These are phyloP conservation scores for Oryza meridionalis DNA, from an alignment of 176 grass and related monocot genomes.

Conservation along the genomic window DNA sequence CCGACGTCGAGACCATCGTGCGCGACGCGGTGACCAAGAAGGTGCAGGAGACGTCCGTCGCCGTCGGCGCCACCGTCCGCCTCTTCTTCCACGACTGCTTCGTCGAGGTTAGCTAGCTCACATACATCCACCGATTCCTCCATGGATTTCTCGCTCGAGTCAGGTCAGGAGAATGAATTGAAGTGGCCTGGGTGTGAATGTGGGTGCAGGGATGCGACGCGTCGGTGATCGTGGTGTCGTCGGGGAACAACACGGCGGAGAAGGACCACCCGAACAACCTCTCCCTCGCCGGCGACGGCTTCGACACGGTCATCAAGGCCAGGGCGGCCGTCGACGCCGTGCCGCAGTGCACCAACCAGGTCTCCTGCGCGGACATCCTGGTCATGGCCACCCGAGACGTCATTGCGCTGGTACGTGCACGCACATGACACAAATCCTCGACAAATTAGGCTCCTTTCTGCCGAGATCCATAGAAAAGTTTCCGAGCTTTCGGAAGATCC, in stretches of 20 bases:
- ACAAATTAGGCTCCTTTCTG: background rate
- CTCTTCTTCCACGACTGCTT: conserved; percentile 99
- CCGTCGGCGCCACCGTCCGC: conserved; percentile 75
- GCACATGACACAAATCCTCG: background rate
- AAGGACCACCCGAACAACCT: conserved; percentile 81
- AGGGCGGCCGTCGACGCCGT: conserved; percentile 82
- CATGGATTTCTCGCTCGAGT: background rate
- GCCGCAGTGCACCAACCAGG: conserved; percentile 66
- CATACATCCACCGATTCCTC: background rate
- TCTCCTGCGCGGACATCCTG: conserved; percentile 95
- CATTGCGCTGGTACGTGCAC: conserved; percentile 60
- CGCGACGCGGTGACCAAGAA: conserved; percentile 63
- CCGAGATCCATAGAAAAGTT: conserved; percentile 28
- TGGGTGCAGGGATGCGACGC: conserved; percentile 80
- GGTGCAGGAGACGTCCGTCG: conserved; percentile 51
- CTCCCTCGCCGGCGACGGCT: conserved; percentile 92
- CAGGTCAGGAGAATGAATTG: background rate
- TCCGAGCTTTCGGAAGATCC: conserved; percentile 11
- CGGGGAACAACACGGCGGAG: conserved; percentile 80
- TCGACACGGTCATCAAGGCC: conserved; percentile 92
- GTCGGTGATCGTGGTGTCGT: conserved; percentile 77
- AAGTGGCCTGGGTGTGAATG: background rate
- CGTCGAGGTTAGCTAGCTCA: conserved; percentile 54
- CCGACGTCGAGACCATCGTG: conserved; percentile 74
- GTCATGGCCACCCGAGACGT: conserved; percentile 80